Base-by-base conservation (phyloP, 441 rosid species). In the Melastoma candidum region DNA sequence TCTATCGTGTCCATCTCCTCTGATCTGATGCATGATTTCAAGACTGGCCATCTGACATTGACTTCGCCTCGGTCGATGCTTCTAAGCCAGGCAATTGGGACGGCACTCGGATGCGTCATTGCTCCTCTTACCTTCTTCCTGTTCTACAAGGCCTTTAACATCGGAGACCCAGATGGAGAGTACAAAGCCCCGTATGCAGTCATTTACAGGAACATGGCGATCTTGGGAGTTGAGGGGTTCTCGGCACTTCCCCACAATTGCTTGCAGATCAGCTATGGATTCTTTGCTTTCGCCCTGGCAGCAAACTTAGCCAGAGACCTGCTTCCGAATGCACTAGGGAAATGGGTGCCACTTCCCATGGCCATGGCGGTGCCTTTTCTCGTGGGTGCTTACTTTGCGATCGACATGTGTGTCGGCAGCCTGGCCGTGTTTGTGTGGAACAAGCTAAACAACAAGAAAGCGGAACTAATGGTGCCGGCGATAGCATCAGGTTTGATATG, bases 21-120 rank as follows among this genome's bases (percentile, higher is more conserved):
- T 8, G 54, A 50, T 2, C 54, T 50, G 54, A 50, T 50, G 54
- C 54, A 50, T n/a, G 54, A 50, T 39, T 50, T 50, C 54, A 50
- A 32, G 41, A 32, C 41, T 8, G 41, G 41, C 7, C 41, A 32
- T 32, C 41, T 32, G 41, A 32, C 41, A 1, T 17, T 50, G 43
- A 50, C 54, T 39, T 50, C 54, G 3, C 54, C 54, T 27, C 43
- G 54, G 36, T 32, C 54, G 11, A 50, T 50, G 54, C 54, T 50
- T 50, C 54, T 50, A n/a, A 50, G 54, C 43, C 54, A 50, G 11
- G 54, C 54, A 32, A 50, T 50, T 2, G 54, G 54, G 43, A 50
- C 54, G 8, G 54, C 54, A 14, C 7, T 50, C 27, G 54, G 54
- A 12, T 50, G 54, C 54, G 2, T 50, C 41, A 14, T n/a, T 5